Base-by-base conservation (phyloP, 768 basidiomycete species). In the Pisolithus orientalis region DNA sequence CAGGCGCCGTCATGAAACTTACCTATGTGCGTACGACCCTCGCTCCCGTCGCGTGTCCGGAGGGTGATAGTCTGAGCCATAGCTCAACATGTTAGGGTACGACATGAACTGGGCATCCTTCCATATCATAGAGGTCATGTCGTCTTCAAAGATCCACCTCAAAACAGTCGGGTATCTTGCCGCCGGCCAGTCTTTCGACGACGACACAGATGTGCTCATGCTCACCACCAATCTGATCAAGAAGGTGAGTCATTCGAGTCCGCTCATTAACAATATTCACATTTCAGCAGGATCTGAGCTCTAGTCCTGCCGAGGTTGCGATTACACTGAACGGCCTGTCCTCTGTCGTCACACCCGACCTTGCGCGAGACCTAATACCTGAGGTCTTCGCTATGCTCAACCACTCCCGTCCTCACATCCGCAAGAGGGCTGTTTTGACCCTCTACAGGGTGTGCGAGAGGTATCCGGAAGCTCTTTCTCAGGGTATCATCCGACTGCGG, bases 121-220 rank as follows among this genome's bases (percentile, higher is more conserved):
- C 62, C 85, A 95, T 67, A 88, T 99, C 49, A 86, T 98, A 6
- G 96, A 99, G 65, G 93, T 95, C 67, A 99, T 99, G 96, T 93
- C 93, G 37, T 94, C 93, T 4, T 74, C 87, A 4, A 85, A 85
- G 65, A 81, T 86, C 58, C 94, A 98, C 70, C 77, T 98, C 58
- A 99, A 99, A 76, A 84, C 82, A 27, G 86, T 98, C 46, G 96
- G 96, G 11, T 98, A 99, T 69, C 85, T 99, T 24, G 96, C 90
- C 2, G 94, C 96, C 4, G 70, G 82, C 39, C 84, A 94, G 70
- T 94, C 94, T 1, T 99, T 98, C 67, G 79, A 85, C 42, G 82
- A 91, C 59, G 91, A 95, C 53, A 98, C 96, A 1, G 96, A 98
- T 60, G 95, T 98, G 24, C 83, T 98, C 21, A 96, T 99, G 80